Percentiles rank a stretch among this genome's conserved stretches.
Evolutionary conservation across 1,284 basidiomycete genomes (phyloP).

Genomic region (Schizopora paradoxa): DNA sequence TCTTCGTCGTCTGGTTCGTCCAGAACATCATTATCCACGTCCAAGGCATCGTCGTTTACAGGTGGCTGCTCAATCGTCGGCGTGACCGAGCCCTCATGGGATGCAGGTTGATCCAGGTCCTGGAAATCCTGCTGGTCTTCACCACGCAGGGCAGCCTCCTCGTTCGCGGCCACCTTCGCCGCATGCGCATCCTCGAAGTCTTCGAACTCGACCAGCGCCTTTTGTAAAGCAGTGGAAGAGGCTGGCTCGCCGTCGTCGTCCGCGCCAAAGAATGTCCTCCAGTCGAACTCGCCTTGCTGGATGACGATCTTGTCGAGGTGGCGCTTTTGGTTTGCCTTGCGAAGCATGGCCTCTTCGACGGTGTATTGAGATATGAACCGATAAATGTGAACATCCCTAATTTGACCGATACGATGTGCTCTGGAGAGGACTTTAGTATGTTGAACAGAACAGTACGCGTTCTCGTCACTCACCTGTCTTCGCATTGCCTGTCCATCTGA

Average conservation of each 20-base stretch:
- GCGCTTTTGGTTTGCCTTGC: conserved; percentile 95
- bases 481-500: conserved; percentile 95
- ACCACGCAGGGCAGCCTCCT: conserved; percentile 65
- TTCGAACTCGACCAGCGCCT: conserved; percentile 80
- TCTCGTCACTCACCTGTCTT: conserved; percentile 69
- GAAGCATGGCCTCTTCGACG: conserved; percentile 94
- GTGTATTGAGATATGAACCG: conserved; percentile 91
- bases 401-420: conserved; percentile 93
- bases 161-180: conserved; percentile 71
- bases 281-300: conserved; percentile 92
- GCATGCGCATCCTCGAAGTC: conserved; percentile 84
- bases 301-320: conserved; percentile 90
- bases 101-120: conserved; percentile 32
- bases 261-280: conserved; percentile 75
- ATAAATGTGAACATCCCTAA: conserved; percentile 95
- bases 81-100: neutral
- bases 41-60: conserved; percentile 18
- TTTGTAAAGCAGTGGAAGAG: conserved; percentile 42
- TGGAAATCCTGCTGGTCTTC: conserved; percentile 76
- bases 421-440: conserved; percentile 31
- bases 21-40: conserved; percentile 32
- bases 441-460: neutral
- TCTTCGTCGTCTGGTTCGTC: conserved; percentile 45
- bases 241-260: conserved; percentile 33
- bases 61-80: conserved; percentile 4